Evolutionary conservation across 192 early-diverging fungal genomes (phyloP), one percentile per base, ranked within the genome.

Genomic region (Backusella westeae): DNA sequence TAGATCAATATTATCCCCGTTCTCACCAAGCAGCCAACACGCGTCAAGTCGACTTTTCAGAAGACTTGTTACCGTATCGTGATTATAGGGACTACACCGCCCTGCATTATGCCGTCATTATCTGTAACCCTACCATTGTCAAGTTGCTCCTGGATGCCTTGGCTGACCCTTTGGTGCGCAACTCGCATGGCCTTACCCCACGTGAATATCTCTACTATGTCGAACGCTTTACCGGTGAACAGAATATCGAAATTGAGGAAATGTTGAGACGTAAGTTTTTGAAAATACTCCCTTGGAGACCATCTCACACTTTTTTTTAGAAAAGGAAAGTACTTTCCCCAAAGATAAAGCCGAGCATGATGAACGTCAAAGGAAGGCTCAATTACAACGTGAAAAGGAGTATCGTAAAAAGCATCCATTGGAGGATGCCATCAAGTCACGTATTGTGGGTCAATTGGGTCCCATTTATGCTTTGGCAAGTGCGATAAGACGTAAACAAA

Each of bases 401-500:
- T 81, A 81, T 44, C 72, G 83, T 23, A 70, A 75, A 69, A 77
- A 71, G 26, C 80, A 81, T 72, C 84, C 84, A 41, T 75, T 85
- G 0, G 84, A 85, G 52, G 75, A 79, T 29, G 77, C 82, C 3
- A 71, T 85, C 35, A 75, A 81, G 36, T 53, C 72, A 14, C 53
- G 78, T 32, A 84, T 85, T 56, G 82, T 85, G 14, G 84, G 84
- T 9, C 84, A 85, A 53, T 67, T 80, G 26, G 82, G 81, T 12
- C 84, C 84, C 10, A 85, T 84, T 19, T 78, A 79, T 74, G 82
- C 82, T 4, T 75, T 85, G 26, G 84, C 84, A 26, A 81, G 79
- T 65, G 84, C 84, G 1, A 85, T 85, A 49, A 77, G 84, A 19
- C 75, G 84, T 26, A 82, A 83, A 67, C 82, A 85, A 52, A 85